Evolutionary conservation across 2,329 filamentous ascomycete genomes (phyloP), one percentile per base, ranked within the genome.

Genomic region (Leptosphaerulina australis): DNA sequence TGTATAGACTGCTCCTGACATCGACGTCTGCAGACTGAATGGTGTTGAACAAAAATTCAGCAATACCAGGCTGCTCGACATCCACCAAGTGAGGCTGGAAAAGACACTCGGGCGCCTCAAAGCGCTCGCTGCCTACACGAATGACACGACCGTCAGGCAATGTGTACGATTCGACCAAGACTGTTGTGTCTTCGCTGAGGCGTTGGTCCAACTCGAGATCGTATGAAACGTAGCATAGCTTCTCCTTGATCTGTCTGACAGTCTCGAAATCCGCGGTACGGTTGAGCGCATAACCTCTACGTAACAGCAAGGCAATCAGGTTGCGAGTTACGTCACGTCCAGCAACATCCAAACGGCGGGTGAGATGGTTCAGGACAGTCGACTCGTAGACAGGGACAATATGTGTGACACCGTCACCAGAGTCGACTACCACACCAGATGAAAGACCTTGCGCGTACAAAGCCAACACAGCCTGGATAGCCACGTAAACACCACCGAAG

Each of bases 341-440:
- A 18, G 94, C 94, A 36, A 99, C 94, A 68, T 99, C 94, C 63
- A 99, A 83, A 64, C 94, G 86, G 62, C 90, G 86, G 41, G 93
- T 99, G 39, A 97, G 87, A 75, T 99, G 94, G 78, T 97, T 97
- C 63, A 99, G 86, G 14, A 99, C 94, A 34, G 95, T 94, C 44
- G 91, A 96, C 79, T 99, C 94, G 79, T 97, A 99, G 38, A 99
- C 94, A 46, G 94, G 94, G 14, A 99, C 93, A 69, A 99, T 96
- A 74, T 99, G 94, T 29, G 94, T 99, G 66, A 99, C 94, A 76
- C 94, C 94, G 65, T 99, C 94, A 68, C 94, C 94, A 6, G 92
- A 97, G 77, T 99, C 94, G 60, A 99, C 94, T 10, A 99, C 94
- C n/a, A 99, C 94, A 70, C 94, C 94, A n/a, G 74, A 79, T 2